Evolutionary conservation across 2,329 filamentous ascomycete species (phyloP).

Genomic region (Xylaria sp.): DNA sequence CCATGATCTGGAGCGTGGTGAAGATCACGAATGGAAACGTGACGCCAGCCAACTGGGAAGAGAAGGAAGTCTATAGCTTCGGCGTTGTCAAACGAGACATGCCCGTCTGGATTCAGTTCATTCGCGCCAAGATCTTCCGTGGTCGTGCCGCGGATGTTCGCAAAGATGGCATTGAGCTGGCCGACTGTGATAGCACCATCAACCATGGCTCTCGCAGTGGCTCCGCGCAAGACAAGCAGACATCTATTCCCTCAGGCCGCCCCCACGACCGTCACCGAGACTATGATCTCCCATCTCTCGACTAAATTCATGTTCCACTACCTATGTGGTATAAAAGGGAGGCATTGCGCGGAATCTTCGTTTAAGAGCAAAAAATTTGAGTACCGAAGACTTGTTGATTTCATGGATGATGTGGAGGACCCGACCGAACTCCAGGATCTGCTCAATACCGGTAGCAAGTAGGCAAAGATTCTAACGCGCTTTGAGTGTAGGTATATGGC

Average conservation of each 20-base stretch:
- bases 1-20: conserved; percentile 45
- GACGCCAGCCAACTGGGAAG: conserved; percentile 47
- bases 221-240: conserved; percentile 27
- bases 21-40: conserved; percentile 42
- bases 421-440: conserved; percentile 4
- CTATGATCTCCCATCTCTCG: conserved; percentile 25
- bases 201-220: conserved; percentile 28
- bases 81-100: conserved; percentile 50
- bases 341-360: conserved; percentile 11
- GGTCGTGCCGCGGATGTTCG: conserved; percentile 15
- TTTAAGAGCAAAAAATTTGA: not conserved
- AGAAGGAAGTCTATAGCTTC: conserved; percentile 52
- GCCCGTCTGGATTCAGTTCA: conserved; percentile 50
- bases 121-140: conserved; percentile 25
- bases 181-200: conserved; percentile 31
- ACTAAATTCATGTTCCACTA: conserved; percentile 14
- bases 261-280: conserved; percentile 17
- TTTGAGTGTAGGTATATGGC: not conserved
- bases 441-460: not conserved
- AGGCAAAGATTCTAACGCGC: conserved; percentile 13
- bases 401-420: conserved; percentile 16
- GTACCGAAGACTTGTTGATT: conserved; percentile 2
- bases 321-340: not conserved
- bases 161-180: conserved; percentile 31
- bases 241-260: conserved; percentile 13